Percentiles rank a stretch among this genome's conserved stretches.
phyloP scores from a whole-genome alignment of 768 basidiomycete species.

The Gloeostereum incarnatum region DNA sequence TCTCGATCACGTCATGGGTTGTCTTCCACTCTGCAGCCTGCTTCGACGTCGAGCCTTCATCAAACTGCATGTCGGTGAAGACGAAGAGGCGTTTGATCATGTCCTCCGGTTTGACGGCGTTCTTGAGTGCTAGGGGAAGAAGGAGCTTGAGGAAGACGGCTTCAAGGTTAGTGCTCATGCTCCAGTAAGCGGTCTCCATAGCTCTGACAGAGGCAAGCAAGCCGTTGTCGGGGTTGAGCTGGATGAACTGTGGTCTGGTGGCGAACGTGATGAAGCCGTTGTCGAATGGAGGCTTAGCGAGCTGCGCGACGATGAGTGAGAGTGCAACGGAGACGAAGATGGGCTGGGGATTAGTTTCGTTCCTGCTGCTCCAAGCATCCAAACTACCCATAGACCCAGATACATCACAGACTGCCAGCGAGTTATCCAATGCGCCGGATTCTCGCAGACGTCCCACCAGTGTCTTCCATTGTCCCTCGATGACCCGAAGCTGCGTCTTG shows the following conservation, averaged over 20 bases:
- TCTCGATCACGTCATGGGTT: slow-evolving; percentile 47
- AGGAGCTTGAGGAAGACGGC: slow-evolving; percentile 58
- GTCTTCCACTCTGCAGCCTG: slow-evolving; percentile 39
- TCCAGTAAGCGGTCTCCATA: slow-evolving; percentile 33
- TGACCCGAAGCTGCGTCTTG: slow-evolving; percentile 30
- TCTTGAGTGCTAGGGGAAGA: slow-evolving; percentile 46
- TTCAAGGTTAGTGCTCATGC: slow-evolving; percentile 52
- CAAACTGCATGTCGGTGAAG: slow-evolving; percentile 78
- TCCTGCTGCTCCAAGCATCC: too few species aligned
- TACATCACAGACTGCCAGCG: slow-evolving; percentile 64
- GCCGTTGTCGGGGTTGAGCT: slow-evolving; percentile 30
- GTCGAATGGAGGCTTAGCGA: slow-evolving; percentile 56
- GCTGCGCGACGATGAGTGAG: slow-evolving; percentile 52
- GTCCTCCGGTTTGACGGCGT: slow-evolving; percentile 51
- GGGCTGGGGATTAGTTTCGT: too few species aligned
- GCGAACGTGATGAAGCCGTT: slow-evolving; percentile 68
- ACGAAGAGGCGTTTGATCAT: slow-evolving; percentile 74
- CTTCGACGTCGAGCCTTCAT: slow-evolving; percentile 19
- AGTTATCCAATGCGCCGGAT: slow-evolving; percentile 47
- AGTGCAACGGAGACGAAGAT: slow-evolving; percentile 60
- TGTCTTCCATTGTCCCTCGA: slow-evolving; percentile 61
- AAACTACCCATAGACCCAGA: slow-evolving; percentile 61
- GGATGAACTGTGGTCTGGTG: slow-evolving; percentile 33
- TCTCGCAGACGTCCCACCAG: slow-evolving; percentile 45
- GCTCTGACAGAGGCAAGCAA: slow-evolving; percentile 24